Percentiles rank a stretch among this genome's conserved stretches.
These are phyloP conservation scores for Torulaspora maleeae DNA, from an alignment of 805 yeast genomes.

Conservation along the genomic window DNA sequence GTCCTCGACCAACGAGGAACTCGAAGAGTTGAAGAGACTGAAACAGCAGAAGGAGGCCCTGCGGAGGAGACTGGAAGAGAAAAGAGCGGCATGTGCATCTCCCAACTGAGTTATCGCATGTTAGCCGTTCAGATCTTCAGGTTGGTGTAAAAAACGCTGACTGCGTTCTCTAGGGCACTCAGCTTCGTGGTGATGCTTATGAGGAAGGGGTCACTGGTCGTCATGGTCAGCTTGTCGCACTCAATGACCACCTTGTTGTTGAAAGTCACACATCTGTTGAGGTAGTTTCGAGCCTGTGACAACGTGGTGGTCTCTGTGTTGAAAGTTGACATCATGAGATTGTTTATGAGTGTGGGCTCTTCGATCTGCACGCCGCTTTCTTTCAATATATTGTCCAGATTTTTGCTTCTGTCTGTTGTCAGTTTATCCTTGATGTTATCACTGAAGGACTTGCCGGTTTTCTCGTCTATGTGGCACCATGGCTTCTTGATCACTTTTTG, in stretches of 20 bases:
- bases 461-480: slow-evolving; percentile 52
- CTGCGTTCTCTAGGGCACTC: slow-evolving; percentile 48
- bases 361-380: slow-evolving; percentile 37
- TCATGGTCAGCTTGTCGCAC: slow-evolving; percentile 52
- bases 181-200: slow-evolving; percentile 59
- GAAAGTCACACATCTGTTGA: slow-evolving; percentile 61
- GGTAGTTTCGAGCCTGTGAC: slow-evolving; percentile 45
- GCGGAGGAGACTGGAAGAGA: slow-evolving; percentile 13
- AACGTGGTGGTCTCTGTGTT: slow-evolving; percentile 33
- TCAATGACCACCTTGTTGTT: slow-evolving; percentile 57
- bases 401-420: slow-evolving; percentile 41
- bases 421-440: slow-evolving; percentile 56
- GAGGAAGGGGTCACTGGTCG: slow-evolving; percentile 64
- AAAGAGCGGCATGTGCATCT: slow-evolving; percentile 2
- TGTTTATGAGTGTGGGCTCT: slow-evolving; percentile 33
- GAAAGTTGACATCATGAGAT: slow-evolving; percentile 36
- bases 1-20: slow-evolving; percentile 32
- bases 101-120: neutral
- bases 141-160: slow-evolving; percentile 24
- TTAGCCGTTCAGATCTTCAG: slow-evolving; percentile 8
- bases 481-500: slow-evolving; percentile 51
- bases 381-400: slow-evolving; percentile 39
- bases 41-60: slow-evolving; percentile 24
- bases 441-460: slow-evolving; percentile 47
- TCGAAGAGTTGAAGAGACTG: slow-evolving; percentile 26